Evolutionary conservation across 108 stramenopile genomes (phyloP).

Genomic region (Cyclotella baltica): DNA sequence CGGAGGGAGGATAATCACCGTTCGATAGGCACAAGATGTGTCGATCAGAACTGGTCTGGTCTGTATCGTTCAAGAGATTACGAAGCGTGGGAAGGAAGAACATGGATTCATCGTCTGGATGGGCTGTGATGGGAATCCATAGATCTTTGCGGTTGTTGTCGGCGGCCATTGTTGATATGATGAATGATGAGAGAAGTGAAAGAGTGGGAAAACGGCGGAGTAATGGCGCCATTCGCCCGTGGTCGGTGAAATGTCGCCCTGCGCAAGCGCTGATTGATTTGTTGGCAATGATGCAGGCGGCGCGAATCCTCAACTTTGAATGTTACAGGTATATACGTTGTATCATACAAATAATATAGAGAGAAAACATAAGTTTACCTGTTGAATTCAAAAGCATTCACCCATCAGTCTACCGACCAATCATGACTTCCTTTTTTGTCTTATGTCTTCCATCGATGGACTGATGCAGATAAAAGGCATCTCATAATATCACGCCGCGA

Average conservation of each 20-base stretch:
- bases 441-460: not conserved
- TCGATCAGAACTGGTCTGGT: not conserved
- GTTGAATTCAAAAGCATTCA: no score
- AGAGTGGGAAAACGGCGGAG: not conserved
- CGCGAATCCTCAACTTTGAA: no score
- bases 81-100: slow-evolving; percentile 79
- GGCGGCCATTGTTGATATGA: not conserved
- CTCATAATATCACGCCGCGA: not conserved
- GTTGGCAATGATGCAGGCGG: not conserved
- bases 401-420: not conserved
- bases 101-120: slow-evolving; percentile 75
- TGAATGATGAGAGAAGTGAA: not conserved
- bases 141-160: slow-evolving; percentile 13
- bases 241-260: not conserved
- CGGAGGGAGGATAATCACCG: slow-evolving; percentile 68
- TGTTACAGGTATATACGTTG: no score
- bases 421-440: not conserved
- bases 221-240: not conserved
- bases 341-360: not conserved
- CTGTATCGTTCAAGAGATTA: slow-evolving; percentile 18
- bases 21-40: slow-evolving; percentile 82
- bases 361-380: no score
- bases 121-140: slow-evolving; percentile 52
- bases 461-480: no score
- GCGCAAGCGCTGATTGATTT: not conserved